Evolutionary conservation across 2,329 filamentous ascomycete genomes (phyloP).

Genomic region (Ophiostoma himal-ulmi): DNA sequence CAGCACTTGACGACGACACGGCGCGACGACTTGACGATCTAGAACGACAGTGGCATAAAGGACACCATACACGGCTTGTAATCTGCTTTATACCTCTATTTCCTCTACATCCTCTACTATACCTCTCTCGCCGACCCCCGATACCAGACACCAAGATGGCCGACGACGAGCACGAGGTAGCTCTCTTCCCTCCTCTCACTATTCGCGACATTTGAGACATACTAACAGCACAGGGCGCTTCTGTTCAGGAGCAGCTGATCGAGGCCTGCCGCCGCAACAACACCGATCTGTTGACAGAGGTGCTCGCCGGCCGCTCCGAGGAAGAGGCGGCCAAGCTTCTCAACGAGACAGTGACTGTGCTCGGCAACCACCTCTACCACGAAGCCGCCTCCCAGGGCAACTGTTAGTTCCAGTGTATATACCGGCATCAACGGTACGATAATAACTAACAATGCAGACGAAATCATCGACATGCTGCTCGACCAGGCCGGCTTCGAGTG

Average conservation of each 20-base stretch:
- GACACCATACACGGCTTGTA: background rate
- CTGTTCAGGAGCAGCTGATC: conserved; percentile 76
- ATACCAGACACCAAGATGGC: conserved; percentile 14
- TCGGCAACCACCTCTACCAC: conserved; percentile 87
- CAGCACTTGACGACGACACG: background rate
- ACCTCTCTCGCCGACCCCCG: background rate
- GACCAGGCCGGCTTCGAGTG: conserved; percentile 82
- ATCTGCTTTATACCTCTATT: background rate
- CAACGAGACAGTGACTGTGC: conserved; percentile 76
- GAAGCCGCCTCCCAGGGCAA: conserved; percentile 80
- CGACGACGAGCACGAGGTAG: conserved; percentile 34
- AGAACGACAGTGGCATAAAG: background rate
- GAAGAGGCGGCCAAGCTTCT: conserved; percentile 68
- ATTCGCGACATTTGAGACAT: background rate
- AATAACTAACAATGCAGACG: conserved; percentile 46
- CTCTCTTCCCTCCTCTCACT: background rate
- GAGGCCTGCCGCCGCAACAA: conserved; percentile 94
- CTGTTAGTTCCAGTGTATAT: conserved; percentile 46
- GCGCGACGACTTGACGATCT: background rate
- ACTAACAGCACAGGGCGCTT: conserved; percentile 61
- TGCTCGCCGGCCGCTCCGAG: conserved; percentile 58
- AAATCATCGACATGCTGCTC: conserved; percentile 74
- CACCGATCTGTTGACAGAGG: conserved; percentile 71
- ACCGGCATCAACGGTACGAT: background rate
- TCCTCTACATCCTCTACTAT: background rate